Conservation (phyloP, 352 stramenopile genomes). For the Phytophthora tentaculata region DNA sequence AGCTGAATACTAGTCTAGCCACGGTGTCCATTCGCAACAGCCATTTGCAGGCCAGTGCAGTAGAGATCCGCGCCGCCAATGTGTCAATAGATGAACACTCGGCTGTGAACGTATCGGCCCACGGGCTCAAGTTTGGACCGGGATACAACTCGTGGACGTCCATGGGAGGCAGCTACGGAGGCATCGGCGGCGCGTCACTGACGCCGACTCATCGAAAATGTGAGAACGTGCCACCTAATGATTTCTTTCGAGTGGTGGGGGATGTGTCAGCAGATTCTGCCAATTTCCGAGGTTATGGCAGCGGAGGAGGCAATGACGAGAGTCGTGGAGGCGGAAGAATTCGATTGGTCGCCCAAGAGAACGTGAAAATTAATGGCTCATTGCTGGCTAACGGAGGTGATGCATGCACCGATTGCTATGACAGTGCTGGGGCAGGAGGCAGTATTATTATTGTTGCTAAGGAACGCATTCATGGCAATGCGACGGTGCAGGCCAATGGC, state of each 20-base stretch:
- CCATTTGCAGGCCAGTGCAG: slow-evolving; percentile 57
- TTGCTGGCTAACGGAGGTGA: slow-evolving; percentile 71
- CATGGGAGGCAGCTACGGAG: slow-evolving; percentile 78
- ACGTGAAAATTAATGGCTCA: slow-evolving; percentile 67
- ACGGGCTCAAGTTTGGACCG: slow-evolving; percentile 80
- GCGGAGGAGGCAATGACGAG: slow-evolving; percentile 67
- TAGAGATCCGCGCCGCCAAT: slow-evolving; percentile 57
- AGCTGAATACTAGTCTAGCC: slow-evolving; percentile 40
- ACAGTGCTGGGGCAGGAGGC: slow-evolving; percentile 62
- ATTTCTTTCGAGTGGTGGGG: slow-evolving; percentile 72
- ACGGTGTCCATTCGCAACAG: slow-evolving; percentile 56
- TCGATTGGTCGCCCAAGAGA: slow-evolving; percentile 39
- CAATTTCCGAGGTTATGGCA: slow-evolving; percentile 87
- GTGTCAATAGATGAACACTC: slow-evolving; percentile 55
- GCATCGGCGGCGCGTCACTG: slow-evolving; percentile 76
- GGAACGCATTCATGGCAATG: slow-evolving; percentile 48
- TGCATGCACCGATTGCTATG: slow-evolving; percentile 54
- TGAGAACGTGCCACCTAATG: slow-evolving; percentile 58
- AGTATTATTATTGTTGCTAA: slow-evolving; percentile 52
- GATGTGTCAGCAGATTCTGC: slow-evolving; percentile 53
- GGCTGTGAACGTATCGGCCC: slow-evolving; percentile 59
- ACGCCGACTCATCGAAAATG: slow-evolving; percentile 44
- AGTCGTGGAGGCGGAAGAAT: slow-evolving; percentile 74
- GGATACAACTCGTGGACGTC: slow-evolving; percentile 79
- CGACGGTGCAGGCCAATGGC: slow-evolving; percentile 57